A percentile compares a stretch with the other conserved stretches of the same genome.
phyloP scores from a whole-genome alignment of 768 basidiomycete genomes.

The Lactarius sp. region DNA sequence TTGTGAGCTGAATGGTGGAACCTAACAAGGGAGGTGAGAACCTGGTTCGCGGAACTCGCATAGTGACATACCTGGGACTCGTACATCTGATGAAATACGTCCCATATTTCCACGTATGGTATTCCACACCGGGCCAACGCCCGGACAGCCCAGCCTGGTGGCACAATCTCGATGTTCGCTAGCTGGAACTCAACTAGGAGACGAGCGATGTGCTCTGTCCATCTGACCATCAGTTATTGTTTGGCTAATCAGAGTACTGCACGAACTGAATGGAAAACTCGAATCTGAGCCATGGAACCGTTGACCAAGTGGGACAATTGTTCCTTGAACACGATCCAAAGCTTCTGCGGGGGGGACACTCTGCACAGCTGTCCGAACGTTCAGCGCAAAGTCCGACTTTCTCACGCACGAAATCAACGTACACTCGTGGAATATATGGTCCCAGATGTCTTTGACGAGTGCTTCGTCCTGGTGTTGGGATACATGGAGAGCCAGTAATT shows the following conservation, averaged over 20 bases:
- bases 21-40: constrained; percentile 36
- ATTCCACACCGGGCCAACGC: constrained; percentile 78
- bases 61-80: constrained; percentile 44
- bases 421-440: constrained; percentile 80
- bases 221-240: neutral
- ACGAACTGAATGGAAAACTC: constrained; percentile 82
- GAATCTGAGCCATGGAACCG: constrained; percentile 89
- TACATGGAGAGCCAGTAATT: constrained; percentile 86
- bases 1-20: constrained; percentile 81
- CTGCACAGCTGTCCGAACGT: constrained; percentile 43
- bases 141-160: constrained; percentile 78
- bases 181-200: constrained; percentile 72
- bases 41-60: neutral
- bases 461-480: constrained; percentile 88
- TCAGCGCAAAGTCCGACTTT: constrained; percentile 1
- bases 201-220: constrained; percentile 65
- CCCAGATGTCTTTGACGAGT: constrained; percentile 83
- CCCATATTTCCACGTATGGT: constrained; percentile 78
- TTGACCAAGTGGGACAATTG: constrained; percentile 68
- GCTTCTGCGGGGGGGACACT: constrained; percentile 49
- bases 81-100: constrained; percentile 79
- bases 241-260: neutral
- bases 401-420: constrained; percentile 26
- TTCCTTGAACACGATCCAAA: constrained; percentile 59
- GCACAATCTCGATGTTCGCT: constrained; percentile 50